These are phyloP conservation scores for Penicillium janthinellum DNA, from an alignment of 2,329 filamentous ascomycete species.

Conservation along the genomic window DNA sequence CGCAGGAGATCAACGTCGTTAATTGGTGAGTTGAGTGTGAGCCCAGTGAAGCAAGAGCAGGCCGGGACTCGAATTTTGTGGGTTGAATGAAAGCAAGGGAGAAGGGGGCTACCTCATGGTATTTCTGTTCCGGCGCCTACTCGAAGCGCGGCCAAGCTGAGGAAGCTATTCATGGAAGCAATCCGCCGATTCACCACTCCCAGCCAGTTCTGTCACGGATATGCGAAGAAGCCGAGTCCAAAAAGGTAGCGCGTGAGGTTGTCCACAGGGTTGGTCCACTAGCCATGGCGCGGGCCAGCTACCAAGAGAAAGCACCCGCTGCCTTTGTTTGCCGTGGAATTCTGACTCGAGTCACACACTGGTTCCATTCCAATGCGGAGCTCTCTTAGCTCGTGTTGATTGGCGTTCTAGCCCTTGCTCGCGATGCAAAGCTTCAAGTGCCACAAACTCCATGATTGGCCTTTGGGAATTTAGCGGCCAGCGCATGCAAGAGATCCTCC, in stretches of 20 bases:
- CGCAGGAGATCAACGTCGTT: background rate
- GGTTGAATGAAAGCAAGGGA: background rate
- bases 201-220: conserved; percentile 22
- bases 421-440: background rate
- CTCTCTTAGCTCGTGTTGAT: background rate
- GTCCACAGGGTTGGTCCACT: background rate
- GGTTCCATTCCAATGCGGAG: background rate
- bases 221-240: conserved; percentile 7
- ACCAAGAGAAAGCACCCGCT: conserved; percentile 9
- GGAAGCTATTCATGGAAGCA: conserved; percentile 3
- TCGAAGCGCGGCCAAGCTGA: conserved; percentile 1
- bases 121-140: conserved; percentile 12
- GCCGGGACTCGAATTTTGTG: background rate
- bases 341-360: conserved; percentile 18
- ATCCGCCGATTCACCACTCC: background rate
- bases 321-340: background rate
- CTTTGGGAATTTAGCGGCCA: background rate
- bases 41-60: background rate
- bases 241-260: conserved; percentile 13
- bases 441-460: background rate
- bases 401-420: background rate
- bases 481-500: conserved; percentile 10
- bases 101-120: conserved; percentile 5
- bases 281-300: conserved; percentile 1
- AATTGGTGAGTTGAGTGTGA: background rate